Percentiles rank a stretch among this genome's conserved stretches.
Evolutionary conservation across 2,329 filamentous ascomycete species (phyloP).

Genomic region (Alternaria burnsii): DNA sequence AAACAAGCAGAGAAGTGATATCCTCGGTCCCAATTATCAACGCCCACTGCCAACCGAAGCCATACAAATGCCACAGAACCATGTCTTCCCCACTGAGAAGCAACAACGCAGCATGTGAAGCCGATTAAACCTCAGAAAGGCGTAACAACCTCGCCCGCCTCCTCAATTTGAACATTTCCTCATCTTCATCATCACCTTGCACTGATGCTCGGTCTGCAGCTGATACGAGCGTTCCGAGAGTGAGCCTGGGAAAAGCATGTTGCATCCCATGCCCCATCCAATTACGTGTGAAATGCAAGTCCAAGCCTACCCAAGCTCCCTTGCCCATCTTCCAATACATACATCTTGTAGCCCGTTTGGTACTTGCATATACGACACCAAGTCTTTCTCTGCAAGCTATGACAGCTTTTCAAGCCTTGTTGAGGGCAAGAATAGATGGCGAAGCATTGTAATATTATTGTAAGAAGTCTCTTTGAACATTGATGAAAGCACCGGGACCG

Average conservation of each 20-base stretch:
- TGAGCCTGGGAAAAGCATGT: not conserved
- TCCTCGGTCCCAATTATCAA: not conserved
- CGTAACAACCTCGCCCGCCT: not conserved
- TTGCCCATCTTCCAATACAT: slow-evolving; percentile 5
- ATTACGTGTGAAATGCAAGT: not conserved
- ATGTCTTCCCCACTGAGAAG: not conserved
- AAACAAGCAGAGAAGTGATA: slow-evolving; percentile 1
- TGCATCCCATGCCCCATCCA: not conserved
- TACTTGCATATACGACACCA: not conserved
- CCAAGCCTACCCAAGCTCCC: slow-evolving; percentile 5
- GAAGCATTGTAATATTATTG: slow-evolving; percentile 25
- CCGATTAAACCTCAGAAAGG: not conserved
- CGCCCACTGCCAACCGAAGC: not conserved
- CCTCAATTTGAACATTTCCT: not conserved
- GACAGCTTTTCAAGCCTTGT: not conserved
- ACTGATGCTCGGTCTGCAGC: not conserved
- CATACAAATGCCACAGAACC: not conserved
- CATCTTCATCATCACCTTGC: not conserved
- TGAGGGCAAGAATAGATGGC: not conserved
- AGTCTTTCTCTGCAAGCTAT: not conserved
- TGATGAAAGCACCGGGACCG: slow-evolving; percentile 83
- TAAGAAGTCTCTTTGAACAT: slow-evolving; percentile 58
- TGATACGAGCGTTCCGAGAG: not conserved
- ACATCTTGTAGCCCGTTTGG: slow-evolving; percentile 1
- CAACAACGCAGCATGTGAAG: not conserved